Base-by-base conservation (phyloP, 2,329 filamentous ascomycete species). In the Graphilbum sp. region DNA sequence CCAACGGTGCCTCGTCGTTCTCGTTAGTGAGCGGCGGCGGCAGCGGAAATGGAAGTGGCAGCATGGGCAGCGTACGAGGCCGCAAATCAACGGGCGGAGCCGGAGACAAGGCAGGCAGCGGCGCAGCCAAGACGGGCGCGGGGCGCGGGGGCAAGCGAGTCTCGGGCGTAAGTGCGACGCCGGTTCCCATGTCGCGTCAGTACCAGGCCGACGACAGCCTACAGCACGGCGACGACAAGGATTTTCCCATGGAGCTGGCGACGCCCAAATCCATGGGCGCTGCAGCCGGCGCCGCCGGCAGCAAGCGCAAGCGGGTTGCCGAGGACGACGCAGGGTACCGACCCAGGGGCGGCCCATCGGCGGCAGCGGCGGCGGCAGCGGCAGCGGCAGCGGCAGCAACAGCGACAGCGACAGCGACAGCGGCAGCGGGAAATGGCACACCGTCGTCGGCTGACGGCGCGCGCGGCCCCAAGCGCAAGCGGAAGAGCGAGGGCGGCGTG, bases 261-360 rank as follows among this genome's bases (percentile, higher is more conserved):
- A 45, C 41, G 23, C 41, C 39, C 4, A 37, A 32, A 13, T 24
- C 35, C 12, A 31, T 43, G 21, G 31, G 32, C 20, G 21, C 15
- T 3, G 17, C 46, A 19, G 48, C 43, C 9, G 43, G 44, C 10
- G 45, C 53, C 57, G 35, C 50, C 0, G 45, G 58, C 53, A 61
- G 66, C 42, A 74, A 74, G 62, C 60, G 69, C 29, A 69, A 69
- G 55, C 52, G 65, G 8, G 31, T 36, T 6, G 30, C 52, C 21
- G 70, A 73, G 25, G 72, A 75, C 8, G 72, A 77, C 43, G 54
- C 57, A 0, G 70, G 71, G 4, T 76, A 76, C 50, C 62, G 70
- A 41, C 70, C 72, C 3, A 72, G 73, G 45, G 66, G 66, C 3
- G 71, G 69, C 3, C 61, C 23, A 17, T 35, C 32, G 8, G 17